A percentile compares a stretch with the other conserved stretches of the same genome.
Evolutionary conservation across 495 filamentous ascomycete species (phyloP).

Genomic region (Massariosphaeria phaeospora): DNA sequence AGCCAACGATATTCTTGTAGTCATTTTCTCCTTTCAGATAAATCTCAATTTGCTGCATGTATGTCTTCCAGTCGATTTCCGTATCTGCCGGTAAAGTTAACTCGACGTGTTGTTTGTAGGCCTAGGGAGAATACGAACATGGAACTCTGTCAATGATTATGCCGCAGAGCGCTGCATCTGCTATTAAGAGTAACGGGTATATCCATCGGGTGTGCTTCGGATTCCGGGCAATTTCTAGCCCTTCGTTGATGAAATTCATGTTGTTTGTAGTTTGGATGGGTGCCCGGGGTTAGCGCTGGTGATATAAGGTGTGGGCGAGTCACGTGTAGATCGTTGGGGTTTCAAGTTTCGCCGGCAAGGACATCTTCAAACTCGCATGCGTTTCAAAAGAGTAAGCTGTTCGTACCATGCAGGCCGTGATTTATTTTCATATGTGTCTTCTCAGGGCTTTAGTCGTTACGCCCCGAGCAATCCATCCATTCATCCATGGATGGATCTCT

Average conservation of each 20-base stretch:
- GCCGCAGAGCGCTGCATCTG: constrained; percentile 67
- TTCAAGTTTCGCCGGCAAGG: constrained; percentile 15
- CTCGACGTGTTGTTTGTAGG: not conserved
- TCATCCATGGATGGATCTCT: no score
- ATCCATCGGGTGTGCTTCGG: constrained; percentile 59
- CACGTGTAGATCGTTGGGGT: constrained; percentile 15
- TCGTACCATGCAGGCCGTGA: constrained; percentile 5
- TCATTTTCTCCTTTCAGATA: constrained; percentile 80
- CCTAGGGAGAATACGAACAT: constrained; percentile 54
- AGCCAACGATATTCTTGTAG: constrained; percentile 75
- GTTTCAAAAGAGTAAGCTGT: constrained; percentile 14
- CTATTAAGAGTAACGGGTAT: constrained; percentile 61
- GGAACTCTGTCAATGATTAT: constrained; percentile 79
- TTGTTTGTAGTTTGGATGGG: constrained; percentile 10
- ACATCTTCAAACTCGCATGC: constrained; percentile 12
- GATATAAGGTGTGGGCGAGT: constrained; percentile 13
- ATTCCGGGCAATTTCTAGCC: constrained; percentile 44
- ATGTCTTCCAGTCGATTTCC: constrained; percentile 95
- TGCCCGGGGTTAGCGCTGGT: constrained; percentile 6
- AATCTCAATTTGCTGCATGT: constrained; percentile 87
- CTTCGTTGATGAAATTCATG: constrained; percentile 35
- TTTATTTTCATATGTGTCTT: constrained; percentile 9
- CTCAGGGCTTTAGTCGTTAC: not conserved
- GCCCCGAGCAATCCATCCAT: no score
- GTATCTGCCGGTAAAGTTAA: constrained; percentile 62